Percentiles rank a stretch among this genome's conserved stretches.
Evolutionary conservation across 495 filamentous ascomycete genomes (phyloP).

Genomic region (Evernia prunastri): DNA sequence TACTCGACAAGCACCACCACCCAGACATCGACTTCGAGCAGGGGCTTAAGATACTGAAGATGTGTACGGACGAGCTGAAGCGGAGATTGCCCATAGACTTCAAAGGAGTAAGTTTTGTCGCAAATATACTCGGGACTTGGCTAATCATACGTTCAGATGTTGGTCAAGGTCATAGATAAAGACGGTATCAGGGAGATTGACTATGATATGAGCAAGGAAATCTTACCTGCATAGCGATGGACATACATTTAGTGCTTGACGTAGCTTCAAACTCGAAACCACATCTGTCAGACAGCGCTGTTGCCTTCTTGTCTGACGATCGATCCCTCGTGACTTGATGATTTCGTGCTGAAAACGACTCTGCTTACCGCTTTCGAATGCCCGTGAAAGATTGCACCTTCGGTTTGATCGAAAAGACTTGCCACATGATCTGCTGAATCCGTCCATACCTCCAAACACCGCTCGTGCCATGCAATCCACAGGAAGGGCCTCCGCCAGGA

Average conservation of each 20-base stretch:
- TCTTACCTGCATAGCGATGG: constrained; percentile 53
- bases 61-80: constrained; percentile 97
- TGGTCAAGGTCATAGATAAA: constrained; percentile 89
- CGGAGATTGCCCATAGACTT: constrained; percentile 94
- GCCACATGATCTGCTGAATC: neutral
- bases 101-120: constrained; percentile 63
- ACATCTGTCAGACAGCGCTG: neutral
- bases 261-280: neutral
- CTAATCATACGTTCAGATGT: constrained; percentile 41
- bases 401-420: neutral
- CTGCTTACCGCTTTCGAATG: neutral
- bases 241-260: neutral
- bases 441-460: neutral
- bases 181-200: constrained; percentile 78
- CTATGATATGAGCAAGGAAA: constrained; percentile 70
- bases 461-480: neutral
- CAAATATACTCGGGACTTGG: neutral
- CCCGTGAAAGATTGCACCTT: neutral
- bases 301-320: neutral
- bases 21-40: constrained; percentile 82
- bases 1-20: constrained; percentile 96
- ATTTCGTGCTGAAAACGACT: neutral
- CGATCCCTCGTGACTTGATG: neutral
- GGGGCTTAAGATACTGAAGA: constrained; percentile 79
- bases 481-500: neutral